Conservation (phyloP, 1,284 basidiomycete species). For the Hortiboletus rubellus region DNA sequence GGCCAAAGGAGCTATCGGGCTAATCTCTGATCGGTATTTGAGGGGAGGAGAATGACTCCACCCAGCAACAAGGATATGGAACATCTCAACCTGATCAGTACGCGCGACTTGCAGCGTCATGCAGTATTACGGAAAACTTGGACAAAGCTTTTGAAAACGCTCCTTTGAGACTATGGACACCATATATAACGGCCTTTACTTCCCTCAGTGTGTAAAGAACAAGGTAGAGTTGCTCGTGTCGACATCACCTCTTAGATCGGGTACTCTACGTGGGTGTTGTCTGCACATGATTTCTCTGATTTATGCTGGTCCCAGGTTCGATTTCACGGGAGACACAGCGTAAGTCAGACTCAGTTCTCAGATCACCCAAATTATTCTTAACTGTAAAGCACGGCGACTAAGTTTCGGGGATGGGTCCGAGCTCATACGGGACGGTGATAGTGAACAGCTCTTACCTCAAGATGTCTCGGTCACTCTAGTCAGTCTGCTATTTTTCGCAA, state of each 20-base stretch:
- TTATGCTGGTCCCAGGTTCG: conserved; percentile 18
- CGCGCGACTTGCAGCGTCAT: conserved; percentile 38
- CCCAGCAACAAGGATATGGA: conserved; percentile 13
- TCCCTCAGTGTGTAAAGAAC: not conserved
- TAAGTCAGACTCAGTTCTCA: conserved; percentile 14
- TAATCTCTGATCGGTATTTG: conserved; percentile 20
- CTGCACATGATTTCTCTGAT: not conserved
- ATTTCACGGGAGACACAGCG: conserved; percentile 34
- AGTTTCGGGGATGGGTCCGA: conserved; percentile 30
- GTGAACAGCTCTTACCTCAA: conserved; percentile 13
- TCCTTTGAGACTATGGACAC: conserved; percentile 26
- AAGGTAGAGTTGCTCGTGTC: conserved; percentile 7
- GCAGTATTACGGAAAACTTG: conserved; percentile 41
- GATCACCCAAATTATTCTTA: not conserved
- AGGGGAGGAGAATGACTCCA: conserved; percentile 22
- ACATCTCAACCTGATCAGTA: conserved; percentile 30
- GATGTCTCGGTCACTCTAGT: conserved; percentile 27
- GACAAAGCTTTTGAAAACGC: conserved; percentile 41
- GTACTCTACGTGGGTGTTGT: conserved; percentile 21
- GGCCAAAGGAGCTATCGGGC: conserved; percentile 27
- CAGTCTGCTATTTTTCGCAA: not conserved
- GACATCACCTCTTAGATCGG: conserved; percentile 24
- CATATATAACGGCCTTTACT: too few species aligned
- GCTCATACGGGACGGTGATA: conserved; percentile 23
- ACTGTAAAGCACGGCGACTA: not conserved